Evolutionary conservation across 2,329 filamentous ascomycete species (phyloP).

Genomic region (Trichophyton rubrum): DNA sequence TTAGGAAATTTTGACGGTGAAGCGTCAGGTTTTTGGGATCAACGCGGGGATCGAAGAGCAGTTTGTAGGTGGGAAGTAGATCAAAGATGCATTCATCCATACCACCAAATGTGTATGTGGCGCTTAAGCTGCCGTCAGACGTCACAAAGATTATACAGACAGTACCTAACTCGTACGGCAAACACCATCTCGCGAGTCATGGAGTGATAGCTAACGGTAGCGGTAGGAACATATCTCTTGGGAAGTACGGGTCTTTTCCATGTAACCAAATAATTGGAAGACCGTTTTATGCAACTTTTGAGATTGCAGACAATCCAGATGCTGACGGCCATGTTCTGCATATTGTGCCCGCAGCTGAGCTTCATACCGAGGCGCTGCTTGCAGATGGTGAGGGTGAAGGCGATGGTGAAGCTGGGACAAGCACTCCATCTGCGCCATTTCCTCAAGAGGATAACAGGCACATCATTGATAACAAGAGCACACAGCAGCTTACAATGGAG

Average conservation of each 20-base stretch:
- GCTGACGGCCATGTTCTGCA: slow-evolving; percentile 54
- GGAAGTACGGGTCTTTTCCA: slow-evolving; percentile 85
- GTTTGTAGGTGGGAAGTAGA: neutral
- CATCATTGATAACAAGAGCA: slow-evolving; percentile 49
- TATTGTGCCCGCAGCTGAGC: slow-evolving; percentile 65
- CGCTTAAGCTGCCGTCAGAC: slow-evolving; percentile 40
- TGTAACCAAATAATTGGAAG: slow-evolving; percentile 83
- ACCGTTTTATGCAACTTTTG: slow-evolving; percentile 83
- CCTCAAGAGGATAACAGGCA: slow-evolving; percentile 39
- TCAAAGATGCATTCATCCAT: slow-evolving; percentile 29
- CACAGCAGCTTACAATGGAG: slow-evolving; percentile 62
- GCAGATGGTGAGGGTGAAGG: slow-evolving; percentile 25
- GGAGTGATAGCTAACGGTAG: slow-evolving; percentile 14
- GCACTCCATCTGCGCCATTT: slow-evolving; percentile 31
- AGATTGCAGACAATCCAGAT: slow-evolving; percentile 60
- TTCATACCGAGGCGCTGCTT: slow-evolving; percentile 66
- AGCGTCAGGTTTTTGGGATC: neutral
- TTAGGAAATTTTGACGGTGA: neutral
- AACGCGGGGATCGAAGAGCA: neutral
- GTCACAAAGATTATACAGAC: slow-evolving; percentile 46
- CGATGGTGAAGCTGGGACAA: slow-evolving; percentile 24
- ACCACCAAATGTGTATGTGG: slow-evolving; percentile 26
- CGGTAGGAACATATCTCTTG: slow-evolving; percentile 66
- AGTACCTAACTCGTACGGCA: slow-evolving; percentile 50
- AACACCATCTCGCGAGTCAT: slow-evolving; percentile 10